phyloP scores from a whole-genome alignment of 768 basidiomycete species.

The Boletus rubescentipes region DNA sequence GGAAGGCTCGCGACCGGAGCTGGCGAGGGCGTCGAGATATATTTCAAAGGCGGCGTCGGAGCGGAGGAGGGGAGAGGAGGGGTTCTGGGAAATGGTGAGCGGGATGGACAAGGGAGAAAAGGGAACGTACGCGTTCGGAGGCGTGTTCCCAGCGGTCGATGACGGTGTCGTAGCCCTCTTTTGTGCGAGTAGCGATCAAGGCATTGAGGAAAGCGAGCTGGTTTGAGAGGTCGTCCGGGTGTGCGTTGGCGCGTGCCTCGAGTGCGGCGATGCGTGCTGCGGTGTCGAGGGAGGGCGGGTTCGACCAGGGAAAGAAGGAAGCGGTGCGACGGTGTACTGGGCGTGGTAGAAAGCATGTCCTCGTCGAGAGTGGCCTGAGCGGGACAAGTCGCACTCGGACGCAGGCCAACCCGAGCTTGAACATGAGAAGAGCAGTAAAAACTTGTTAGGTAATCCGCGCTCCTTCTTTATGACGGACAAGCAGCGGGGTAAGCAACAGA shows the following conservation, averaged over 20 bases:
- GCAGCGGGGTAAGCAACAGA: too few relatives aligned
- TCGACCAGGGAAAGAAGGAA: constrained; percentile 32
- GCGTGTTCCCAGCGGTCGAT: constrained; percentile 81
- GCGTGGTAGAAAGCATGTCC: background rate
- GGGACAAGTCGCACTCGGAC: background rate
- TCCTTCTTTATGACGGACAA: too few relatives aligned
- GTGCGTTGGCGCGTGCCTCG: constrained; percentile 75
- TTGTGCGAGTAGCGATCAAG: constrained; percentile 60
- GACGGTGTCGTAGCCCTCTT: constrained; percentile 68
- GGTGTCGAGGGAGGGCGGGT: constrained; percentile 51
- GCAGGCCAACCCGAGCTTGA: constrained; percentile 3
- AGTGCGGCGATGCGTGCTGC: constrained; percentile 70
- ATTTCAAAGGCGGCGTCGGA: constrained; percentile 72
- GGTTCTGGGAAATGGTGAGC: constrained; percentile 46
- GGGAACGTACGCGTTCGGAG: constrained; percentile 71
- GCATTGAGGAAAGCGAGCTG: constrained; percentile 72
- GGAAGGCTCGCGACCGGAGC: constrained; percentile 53
- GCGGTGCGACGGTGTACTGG: constrained; percentile 19
- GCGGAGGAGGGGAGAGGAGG: constrained; percentile 63
- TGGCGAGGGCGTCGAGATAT: constrained; percentile 70
- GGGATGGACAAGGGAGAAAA: background rate
- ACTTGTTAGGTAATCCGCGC: too few relatives aligned
- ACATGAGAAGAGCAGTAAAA: background rate
- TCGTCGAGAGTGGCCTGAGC: background rate
- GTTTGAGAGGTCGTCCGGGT: constrained; percentile 65